These are phyloP conservation scores for Nannizzia gypsea DNA, from an alignment of 2,329 filamentous ascomycete genomes.

Conservation along the genomic window DNA sequence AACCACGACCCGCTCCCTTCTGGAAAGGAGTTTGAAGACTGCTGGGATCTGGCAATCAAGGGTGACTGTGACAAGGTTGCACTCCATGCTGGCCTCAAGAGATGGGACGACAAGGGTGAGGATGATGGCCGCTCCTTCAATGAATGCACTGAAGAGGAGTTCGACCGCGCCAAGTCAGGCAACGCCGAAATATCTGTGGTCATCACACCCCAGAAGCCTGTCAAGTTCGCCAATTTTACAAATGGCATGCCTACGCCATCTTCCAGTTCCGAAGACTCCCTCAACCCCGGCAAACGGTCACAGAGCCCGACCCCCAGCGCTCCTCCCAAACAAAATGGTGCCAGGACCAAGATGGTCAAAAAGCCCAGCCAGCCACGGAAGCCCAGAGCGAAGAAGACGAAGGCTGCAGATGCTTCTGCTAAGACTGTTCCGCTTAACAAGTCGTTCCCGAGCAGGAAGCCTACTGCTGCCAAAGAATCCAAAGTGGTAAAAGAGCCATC, in stretches of 20 bases:
- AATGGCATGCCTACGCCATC: background rate
- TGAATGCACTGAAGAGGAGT: slow-evolving; percentile 35
- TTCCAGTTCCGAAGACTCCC: slow-evolving; percentile 1
- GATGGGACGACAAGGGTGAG: slow-evolving; percentile 42
- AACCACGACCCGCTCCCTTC: slow-evolving; percentile 78
- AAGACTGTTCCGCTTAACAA: slow-evolving; percentile 7
- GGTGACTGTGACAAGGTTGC: slow-evolving; percentile 85
- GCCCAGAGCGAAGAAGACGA: slow-evolving; percentile 4
- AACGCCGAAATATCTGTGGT: slow-evolving; percentile 27
- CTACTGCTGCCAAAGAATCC: background rate
- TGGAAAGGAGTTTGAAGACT: slow-evolving; percentile 74
- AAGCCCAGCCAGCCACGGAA: slow-evolving; percentile 7
- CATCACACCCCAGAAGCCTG: slow-evolving; percentile 26
- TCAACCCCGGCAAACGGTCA: background rate
- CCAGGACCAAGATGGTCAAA: background rate
- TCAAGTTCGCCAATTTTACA: slow-evolving; percentile 25
- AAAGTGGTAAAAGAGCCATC: background rate
- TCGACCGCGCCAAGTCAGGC: slow-evolving; percentile 32
- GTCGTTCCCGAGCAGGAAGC: slow-evolving; percentile 10
- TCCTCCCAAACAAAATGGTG: background rate
- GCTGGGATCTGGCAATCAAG: slow-evolving; percentile 82
- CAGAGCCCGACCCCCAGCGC: background rate
- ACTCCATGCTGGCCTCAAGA: slow-evolving; percentile 50
- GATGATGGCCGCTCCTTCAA: slow-evolving; percentile 25
- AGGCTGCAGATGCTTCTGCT: background rate